A percentile compares a stretch with the other conserved stretches of the same genome.
Evolutionary conservation across 106 monocot species (phyloP).

Genomic region (Acorus gramineus): DNA sequence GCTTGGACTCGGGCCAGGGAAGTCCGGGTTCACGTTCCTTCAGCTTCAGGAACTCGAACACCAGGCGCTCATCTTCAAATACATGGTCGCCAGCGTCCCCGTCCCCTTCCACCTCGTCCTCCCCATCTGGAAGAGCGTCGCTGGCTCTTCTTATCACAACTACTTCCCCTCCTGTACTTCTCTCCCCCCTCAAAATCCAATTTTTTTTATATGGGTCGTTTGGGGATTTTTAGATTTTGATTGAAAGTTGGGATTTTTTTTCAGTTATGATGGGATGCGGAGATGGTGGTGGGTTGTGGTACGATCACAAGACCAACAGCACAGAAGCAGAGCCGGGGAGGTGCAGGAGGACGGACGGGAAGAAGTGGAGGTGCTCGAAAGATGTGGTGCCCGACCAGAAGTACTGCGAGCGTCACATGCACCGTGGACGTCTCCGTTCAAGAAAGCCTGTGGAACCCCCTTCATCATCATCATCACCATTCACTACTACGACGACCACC

Average conservation of each 20-base stretch:
- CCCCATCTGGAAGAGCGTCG: not conserved
- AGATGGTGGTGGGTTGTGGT: slow-evolving; percentile 8
- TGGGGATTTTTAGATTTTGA: not conserved
- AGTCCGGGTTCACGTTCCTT: no score
- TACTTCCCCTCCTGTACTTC: not conserved
- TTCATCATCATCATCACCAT: not conserved
- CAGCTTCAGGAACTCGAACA: slow-evolving; percentile 27
- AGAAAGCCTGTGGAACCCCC: slow-evolving; percentile 75
- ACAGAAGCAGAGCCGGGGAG: slow-evolving; percentile 48
- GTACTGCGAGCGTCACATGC: slow-evolving; percentile 68
- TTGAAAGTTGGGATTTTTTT: not conserved
- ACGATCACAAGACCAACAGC: not conserved
- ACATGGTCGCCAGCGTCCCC: slow-evolving; percentile 20
- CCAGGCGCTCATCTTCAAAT: slow-evolving; percentile 34
- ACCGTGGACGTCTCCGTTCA: slow-evolving; percentile 64
- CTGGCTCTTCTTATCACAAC: not conserved
- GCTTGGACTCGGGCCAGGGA: no score
- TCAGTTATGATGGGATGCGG: slow-evolving; percentile 1
- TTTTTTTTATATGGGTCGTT: not conserved
- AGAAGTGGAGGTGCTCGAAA: slow-evolving; percentile 68
- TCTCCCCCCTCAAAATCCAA: not conserved
- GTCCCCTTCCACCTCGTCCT: slow-evolving; percentile 26
- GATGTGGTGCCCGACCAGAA: slow-evolving; percentile 50
- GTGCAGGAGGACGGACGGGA: slow-evolving; percentile 67
- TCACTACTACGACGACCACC: not conserved